Evolutionary conservation across 2,329 filamentous ascomycete genomes (phyloP).

Genomic region (Dothideomycetes sp.): DNA sequence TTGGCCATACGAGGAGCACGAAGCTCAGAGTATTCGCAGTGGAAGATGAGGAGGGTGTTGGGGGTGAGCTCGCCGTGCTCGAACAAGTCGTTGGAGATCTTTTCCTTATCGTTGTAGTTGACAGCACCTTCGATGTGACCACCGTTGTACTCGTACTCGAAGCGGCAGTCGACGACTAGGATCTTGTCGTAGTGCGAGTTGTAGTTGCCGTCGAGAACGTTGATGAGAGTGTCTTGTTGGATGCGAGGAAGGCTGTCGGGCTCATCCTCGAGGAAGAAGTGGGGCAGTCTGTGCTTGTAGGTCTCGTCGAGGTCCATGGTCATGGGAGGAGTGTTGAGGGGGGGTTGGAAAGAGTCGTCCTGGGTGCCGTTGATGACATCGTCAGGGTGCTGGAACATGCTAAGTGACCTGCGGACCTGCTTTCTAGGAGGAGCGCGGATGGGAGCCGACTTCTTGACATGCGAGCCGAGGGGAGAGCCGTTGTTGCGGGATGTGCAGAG

Average conservation of each 20-base stretch:
- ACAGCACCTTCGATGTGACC: constrained; percentile 89
- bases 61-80: constrained; percentile 48
- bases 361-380: constrained; percentile 78
- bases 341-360: constrained; percentile 46
- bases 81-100: constrained; percentile 72
- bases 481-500: constrained; percentile 52
- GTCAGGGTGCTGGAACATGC: constrained; percentile 92
- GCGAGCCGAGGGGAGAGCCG: constrained; percentile 64
- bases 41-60: constrained; percentile 77
- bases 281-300: constrained; percentile 66
- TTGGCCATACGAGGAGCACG: constrained; percentile 94
- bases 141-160: constrained; percentile 97
- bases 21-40: constrained; percentile 97
- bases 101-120: constrained; percentile 96
- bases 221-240: constrained; percentile 66
- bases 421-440: constrained; percentile 67
- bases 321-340: constrained; percentile 44
- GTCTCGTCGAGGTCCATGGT: constrained; percentile 78
- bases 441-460: constrained; percentile 56
- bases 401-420: constrained; percentile 82
- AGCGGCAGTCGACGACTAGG: constrained; percentile 89
- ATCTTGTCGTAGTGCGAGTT: constrained; percentile 67
- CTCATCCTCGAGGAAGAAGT: constrained; percentile 71
- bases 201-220: constrained; percentile 81
- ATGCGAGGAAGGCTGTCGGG: constrained; percentile 85